phyloP scores from a whole-genome alignment of 1,284 basidiomycete species.

The Sanguinoderma infundibulare region DNA sequence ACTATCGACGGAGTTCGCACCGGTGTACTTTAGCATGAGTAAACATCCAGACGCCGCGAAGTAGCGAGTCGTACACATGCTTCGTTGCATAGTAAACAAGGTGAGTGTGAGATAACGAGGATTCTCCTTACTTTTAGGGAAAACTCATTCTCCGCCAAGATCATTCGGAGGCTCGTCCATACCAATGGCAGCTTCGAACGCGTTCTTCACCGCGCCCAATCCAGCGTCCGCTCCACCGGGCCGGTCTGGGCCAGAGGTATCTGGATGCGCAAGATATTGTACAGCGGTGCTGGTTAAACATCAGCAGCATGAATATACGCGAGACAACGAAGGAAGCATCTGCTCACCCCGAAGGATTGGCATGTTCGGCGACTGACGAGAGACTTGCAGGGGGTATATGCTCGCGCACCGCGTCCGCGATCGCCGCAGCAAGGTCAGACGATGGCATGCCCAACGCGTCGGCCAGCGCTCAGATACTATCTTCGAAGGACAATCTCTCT shows the following conservation, averaged over 20 bases:
- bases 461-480: slow-evolving; percentile 61
- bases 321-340: slow-evolving; percentile 30
- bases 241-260: slow-evolving; percentile 25
- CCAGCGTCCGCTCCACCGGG: slow-evolving; percentile 35
- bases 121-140: neutral
- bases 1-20: no score
- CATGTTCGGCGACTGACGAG: slow-evolving; percentile 52
- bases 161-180: slow-evolving; percentile 48
- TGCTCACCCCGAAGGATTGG: slow-evolving; percentile 49
- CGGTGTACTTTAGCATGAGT: no score
- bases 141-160: neutral
- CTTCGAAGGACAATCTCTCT: slow-evolving; percentile 48
- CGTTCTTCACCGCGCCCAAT: slow-evolving; percentile 32
- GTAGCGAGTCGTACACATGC: no score
- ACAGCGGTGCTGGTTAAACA: slow-evolving; percentile 27
- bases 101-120: no score
- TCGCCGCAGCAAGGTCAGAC: slow-evolving; percentile 61
- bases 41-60: no score
- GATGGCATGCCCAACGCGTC: slow-evolving; percentile 63
- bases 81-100: no score
- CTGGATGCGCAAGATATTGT: slow-evolving; percentile 30
- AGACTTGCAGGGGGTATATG: slow-evolving; percentile 62
- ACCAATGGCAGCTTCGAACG: slow-evolving; percentile 49
- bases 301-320: neutral
- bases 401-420: slow-evolving; percentile 58